These are phyloP conservation scores for Schizosaccharomyces cryophilus DNA, from an alignment of 805 yeast genomes.

Conservation along the genomic window DNA sequence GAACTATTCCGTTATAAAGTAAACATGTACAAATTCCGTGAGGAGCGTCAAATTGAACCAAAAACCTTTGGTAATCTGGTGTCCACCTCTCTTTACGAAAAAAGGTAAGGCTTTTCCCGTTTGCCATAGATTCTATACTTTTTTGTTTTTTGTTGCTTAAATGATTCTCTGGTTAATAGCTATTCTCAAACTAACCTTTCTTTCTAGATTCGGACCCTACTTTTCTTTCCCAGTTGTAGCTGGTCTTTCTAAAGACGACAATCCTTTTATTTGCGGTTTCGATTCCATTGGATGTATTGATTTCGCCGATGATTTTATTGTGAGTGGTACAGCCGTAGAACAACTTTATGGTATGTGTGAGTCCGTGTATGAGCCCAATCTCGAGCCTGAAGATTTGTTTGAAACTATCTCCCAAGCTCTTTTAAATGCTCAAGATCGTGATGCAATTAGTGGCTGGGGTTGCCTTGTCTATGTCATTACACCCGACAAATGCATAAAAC, in stretches of 20 bases:
- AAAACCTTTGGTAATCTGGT: constrained; percentile 80
- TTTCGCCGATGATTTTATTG: constrained; percentile 80
- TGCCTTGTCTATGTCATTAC: constrained; percentile 81
- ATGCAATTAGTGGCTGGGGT: constrained; percentile 96
- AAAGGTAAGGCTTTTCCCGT: constrained; percentile 28
- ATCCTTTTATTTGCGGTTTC: constrained; percentile 85
- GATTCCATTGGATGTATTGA: constrained; percentile 94
- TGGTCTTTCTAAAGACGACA: constrained; percentile 58
- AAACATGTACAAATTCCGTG: constrained; percentile 70
- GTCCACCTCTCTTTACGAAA: constrained; percentile 69
- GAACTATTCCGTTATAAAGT: constrained; percentile 67
- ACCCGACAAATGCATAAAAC: constrained; percentile 71
- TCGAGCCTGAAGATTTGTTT: constrained; percentile 84
- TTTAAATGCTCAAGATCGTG: constrained; percentile 87
- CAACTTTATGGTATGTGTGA: constrained; percentile 98
- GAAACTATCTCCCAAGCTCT: constrained; percentile 88
- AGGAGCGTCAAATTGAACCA: constrained; percentile 82
- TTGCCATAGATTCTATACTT: background rate
- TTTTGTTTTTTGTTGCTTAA: background rate
- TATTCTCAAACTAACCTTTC: background rate
- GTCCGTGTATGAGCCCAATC: constrained; percentile 72
- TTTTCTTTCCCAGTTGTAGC: constrained; percentile 94
- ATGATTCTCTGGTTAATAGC: background rate
- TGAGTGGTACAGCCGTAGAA: constrained; percentile 88
- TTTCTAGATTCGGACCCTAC: constrained; percentile 49